Conservation (phyloP, 192 early-diverging fungal genomes). For the Entomortierella parvispora region DNA sequence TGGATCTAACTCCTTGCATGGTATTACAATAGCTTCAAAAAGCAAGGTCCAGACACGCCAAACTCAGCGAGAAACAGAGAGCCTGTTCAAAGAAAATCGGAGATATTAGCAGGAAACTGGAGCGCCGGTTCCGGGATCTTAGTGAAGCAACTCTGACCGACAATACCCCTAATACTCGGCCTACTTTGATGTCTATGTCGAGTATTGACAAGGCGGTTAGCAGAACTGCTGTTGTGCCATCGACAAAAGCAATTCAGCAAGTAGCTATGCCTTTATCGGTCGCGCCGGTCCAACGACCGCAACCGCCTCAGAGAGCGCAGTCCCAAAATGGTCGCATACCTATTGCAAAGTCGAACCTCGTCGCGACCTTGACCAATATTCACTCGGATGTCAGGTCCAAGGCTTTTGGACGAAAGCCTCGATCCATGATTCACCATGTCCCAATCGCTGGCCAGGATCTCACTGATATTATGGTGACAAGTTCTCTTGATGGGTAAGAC, state of each 20-base stretch:
- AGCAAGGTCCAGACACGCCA: conserved; percentile 37
- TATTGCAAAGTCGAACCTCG: conserved; percentile 13
- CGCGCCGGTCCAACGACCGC: neutral
- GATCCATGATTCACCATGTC: conserved; percentile 23
- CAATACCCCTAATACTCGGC: neutral
- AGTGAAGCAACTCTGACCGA: neutral
- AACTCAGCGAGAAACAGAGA: conserved; percentile 29
- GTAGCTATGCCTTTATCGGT: neutral
- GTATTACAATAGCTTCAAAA: conserved; percentile 26
- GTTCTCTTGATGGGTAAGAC: conserved; percentile 43
- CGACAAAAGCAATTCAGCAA: neutral
- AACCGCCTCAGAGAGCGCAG: neutral
- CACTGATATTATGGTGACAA: conserved; percentile 44
- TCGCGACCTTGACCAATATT: conserved; percentile 37
- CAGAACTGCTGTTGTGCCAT: neutral
- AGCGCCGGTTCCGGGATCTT: conserved; percentile 26
- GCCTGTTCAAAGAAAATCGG: conserved; percentile 24
- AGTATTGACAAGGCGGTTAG: neutral
- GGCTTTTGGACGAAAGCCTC: conserved; percentile 27
- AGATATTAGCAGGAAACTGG: conserved; percentile 27
- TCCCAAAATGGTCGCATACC: neutral
- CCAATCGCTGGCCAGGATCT: conserved; percentile 31
- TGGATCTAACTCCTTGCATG: neutral
- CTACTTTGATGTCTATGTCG: neutral
- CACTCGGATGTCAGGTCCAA: conserved; percentile 22